Conservation (phyloP, 2,329 filamentous ascomycete species). For the Colletotrichum lini region DNA sequence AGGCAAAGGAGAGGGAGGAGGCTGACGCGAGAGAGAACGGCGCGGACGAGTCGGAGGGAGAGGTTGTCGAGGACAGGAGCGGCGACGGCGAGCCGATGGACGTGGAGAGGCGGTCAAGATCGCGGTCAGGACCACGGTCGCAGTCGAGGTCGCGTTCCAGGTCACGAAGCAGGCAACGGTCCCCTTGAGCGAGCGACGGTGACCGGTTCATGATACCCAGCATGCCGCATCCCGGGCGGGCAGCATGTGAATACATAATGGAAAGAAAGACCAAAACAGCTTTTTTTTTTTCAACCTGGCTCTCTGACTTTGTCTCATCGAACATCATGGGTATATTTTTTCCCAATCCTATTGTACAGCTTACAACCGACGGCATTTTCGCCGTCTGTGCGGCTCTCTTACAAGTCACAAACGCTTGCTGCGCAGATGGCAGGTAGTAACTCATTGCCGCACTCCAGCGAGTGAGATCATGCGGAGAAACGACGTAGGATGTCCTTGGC, state of each 20-base stretch:
- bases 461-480: conserved; percentile 40
- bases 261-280: not conserved
- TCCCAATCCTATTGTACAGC: conserved; percentile 24
- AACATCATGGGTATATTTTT: conserved; percentile 33
- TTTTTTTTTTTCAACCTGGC: not conserved
- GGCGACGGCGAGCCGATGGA: conserved; percentile 52
- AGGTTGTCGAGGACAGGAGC: conserved; percentile 49
- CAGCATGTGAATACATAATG: not conserved
- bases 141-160: conserved; percentile 39
- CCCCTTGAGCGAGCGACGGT: conserved; percentile 3
- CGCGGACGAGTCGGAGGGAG: conserved; percentile 58
- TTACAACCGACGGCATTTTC: not conserved
- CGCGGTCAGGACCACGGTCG: conserved; percentile 22
- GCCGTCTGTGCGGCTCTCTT: not conserved
- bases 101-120: conserved; percentile 47
- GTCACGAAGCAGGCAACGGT: conserved; percentile 35
- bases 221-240: not conserved
- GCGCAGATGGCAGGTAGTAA: too few species aligned
- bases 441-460: not conserved
- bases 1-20: conserved; percentile 46
- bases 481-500: conserved; percentile 62
- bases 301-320: not conserved
- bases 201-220: conserved; percentile 31
- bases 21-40: conserved; percentile 46
- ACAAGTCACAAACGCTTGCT: not conserved